A percentile compares a stretch with the other conserved stretches of the same genome.
Conservation (phyloP, 2,329 filamentous ascomycete species). For the Whalleya microplaca region DNA sequence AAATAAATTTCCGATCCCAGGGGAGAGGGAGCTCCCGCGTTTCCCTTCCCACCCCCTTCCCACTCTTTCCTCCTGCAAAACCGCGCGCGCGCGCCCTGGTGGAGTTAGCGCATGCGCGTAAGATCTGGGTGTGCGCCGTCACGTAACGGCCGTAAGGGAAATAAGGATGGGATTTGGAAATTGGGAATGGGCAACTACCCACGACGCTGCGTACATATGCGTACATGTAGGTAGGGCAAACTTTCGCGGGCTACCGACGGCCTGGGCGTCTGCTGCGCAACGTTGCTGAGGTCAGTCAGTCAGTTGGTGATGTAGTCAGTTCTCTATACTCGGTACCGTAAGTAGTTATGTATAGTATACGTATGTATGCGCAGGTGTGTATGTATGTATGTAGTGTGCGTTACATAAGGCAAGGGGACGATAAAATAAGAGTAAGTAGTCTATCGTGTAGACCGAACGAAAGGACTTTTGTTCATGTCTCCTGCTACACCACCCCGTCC, state of each 20-base stretch:
- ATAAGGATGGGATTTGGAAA: not conserved
- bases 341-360: no score
- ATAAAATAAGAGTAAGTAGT: not conserved
- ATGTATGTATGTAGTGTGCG: slow-evolving; percentile 8
- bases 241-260: slow-evolving; percentile 16
- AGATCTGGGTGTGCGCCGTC: no score
- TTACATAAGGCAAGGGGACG: not conserved
- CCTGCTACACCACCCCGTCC: not conserved
- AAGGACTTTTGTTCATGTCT: not conserved
- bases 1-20: not conserved
- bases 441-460: not conserved
- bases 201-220: no score
- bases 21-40: not conserved
- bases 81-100: no score
- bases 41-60: no score
- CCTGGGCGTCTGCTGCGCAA: slow-evolving; percentile 14
- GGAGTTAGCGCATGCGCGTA: no score
- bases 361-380: not conserved
- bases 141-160: not conserved
- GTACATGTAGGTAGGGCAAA: not conserved
- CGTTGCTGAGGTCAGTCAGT: slow-evolving; percentile 3
- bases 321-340: no score
- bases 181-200: not conserved
- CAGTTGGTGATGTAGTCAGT: not conserved
- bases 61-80: no score